Conservation (phyloP, 257 asterid genomes). For the Fraxinus anomala region DNA sequence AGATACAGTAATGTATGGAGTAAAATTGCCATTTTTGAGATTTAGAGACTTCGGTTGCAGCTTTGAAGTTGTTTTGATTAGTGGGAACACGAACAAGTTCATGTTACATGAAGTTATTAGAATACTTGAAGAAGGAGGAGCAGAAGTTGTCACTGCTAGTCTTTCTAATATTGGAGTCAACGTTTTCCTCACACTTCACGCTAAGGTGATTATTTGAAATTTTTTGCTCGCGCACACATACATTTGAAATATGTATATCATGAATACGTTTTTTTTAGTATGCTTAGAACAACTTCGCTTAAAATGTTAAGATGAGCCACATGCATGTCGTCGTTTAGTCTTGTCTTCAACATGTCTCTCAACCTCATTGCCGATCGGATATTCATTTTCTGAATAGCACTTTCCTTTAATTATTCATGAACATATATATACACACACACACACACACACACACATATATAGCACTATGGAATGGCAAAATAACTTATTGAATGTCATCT, state of each 20-base stretch:
- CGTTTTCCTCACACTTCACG: conserved; percentile 37
- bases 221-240: neutral
- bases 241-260: no score
- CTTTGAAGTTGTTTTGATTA: conserved; percentile 41
- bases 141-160: conserved; percentile 34
- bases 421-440: no score
- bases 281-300: neutral
- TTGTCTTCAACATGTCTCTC: neutral
- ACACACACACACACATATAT: no score
- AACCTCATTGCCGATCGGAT: neutral
- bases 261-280: neutral
- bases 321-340: neutral
- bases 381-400: no score
- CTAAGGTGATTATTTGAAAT: conserved; percentile 33
- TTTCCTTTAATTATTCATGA: neutral
- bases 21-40: conserved; percentile 26
- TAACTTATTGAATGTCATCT: neutral
- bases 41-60: conserved; percentile 38
- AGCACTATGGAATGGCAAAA: neutral
- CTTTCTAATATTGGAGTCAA: conserved; percentile 21
- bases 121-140: conserved; percentile 46
- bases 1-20: neutral
- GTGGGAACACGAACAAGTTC: conserved; percentile 31
- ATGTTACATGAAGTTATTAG: conserved; percentile 28
- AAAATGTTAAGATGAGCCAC: neutral